These are phyloP conservation scores for Pyrenula massariospora DNA, from an alignment of 495 filamentous ascomycete species.

Conservation along the genomic window DNA sequence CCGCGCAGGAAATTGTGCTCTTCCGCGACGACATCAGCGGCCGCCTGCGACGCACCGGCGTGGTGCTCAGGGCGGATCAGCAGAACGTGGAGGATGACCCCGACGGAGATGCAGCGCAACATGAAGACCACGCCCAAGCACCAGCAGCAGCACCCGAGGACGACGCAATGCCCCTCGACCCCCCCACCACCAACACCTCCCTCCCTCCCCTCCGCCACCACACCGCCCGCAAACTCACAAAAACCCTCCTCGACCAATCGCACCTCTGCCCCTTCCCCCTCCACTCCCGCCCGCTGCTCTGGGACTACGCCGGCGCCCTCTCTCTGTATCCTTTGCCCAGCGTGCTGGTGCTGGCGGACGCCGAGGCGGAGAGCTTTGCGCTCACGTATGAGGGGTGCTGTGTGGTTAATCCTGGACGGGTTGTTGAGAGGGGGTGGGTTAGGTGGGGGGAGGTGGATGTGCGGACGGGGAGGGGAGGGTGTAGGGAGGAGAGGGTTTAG, in stretches of 20 bases:
- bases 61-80: conserved; percentile 34
- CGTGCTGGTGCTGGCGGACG: conserved; percentile 67
- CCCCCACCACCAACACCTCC: conserved; percentile 7
- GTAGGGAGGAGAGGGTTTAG: conserved; percentile 34
- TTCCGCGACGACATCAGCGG: conserved; percentile 77
- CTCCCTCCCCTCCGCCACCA: conserved; percentile 34
- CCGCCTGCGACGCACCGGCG: conserved; percentile 59
- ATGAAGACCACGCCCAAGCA: conserved; percentile 32
- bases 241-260: conserved; percentile 88
- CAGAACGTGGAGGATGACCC: conserved; percentile 12
- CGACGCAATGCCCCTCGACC: not conserved
- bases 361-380: conserved; percentile 66
- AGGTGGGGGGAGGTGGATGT: conserved; percentile 83
- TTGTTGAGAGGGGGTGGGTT: conserved; percentile 53
- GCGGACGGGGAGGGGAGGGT: conserved; percentile 38
- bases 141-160: conserved; percentile 7
- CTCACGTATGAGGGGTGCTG: conserved; percentile 93
- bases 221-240: conserved; percentile 72
- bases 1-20: conserved; percentile 71
- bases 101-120: conserved; percentile 10
- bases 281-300: conserved; percentile 63
- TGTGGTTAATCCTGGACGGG: conserved; percentile 83
- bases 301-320: conserved; percentile 68
- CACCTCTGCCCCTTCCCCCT: conserved; percentile 77
- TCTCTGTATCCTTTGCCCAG: conserved; percentile 83